phyloP scores from a whole-genome alignment of 345 rosid genomes.

The Camelina hispida region DNA sequence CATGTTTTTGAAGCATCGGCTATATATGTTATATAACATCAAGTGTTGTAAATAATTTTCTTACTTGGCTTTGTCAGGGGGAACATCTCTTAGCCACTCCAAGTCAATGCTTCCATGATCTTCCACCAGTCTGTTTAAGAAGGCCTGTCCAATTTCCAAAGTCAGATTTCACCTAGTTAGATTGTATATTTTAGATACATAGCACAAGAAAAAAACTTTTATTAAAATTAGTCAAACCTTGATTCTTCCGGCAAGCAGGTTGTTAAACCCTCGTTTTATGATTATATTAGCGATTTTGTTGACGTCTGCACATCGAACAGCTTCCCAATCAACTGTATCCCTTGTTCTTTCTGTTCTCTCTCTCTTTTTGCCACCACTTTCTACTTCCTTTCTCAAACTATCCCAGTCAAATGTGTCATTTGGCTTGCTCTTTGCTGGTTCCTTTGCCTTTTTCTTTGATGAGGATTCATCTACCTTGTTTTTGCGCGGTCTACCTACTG shows the following conservation, averaged over 20 bases:
- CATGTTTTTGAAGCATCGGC: neutral
- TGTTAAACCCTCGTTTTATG: slow-evolving; percentile 78
- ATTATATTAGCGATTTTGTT: slow-evolving; percentile 64
- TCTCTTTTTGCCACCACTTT: slow-evolving; percentile 50
- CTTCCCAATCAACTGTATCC: slow-evolving; percentile 87
- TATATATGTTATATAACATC: neutral
- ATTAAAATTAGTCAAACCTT: slow-evolving; percentile 53
- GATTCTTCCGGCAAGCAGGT: slow-evolving; percentile 74
- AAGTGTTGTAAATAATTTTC: slow-evolving; percentile 25
- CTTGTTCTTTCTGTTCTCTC: slow-evolving; percentile 55
- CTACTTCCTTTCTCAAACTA: slow-evolving; percentile 58
- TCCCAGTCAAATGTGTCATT: slow-evolving; percentile 73
- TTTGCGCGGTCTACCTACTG: slow-evolving; percentile 34
- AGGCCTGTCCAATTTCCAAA: slow-evolving; percentile 60
- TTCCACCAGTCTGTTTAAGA: slow-evolving; percentile 67
- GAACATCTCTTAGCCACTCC: slow-evolving; percentile 90
- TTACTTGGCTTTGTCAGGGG: slow-evolving; percentile 91
- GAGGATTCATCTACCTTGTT: slow-evolving; percentile 47
- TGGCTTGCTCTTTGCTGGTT: slow-evolving; percentile 49
- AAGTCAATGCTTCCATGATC: slow-evolving; percentile 78
- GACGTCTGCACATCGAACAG: slow-evolving; percentile 64
- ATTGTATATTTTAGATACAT: slow-evolving; percentile 16
- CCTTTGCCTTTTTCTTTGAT: neutral
- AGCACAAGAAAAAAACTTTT: neutral
- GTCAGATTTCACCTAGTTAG: neutral